Evolutionary conservation across 768 basidiomycete genomes (phyloP), one percentile per base, ranked within the genome.

Genomic region (Phylloporus arenicola): DNA sequence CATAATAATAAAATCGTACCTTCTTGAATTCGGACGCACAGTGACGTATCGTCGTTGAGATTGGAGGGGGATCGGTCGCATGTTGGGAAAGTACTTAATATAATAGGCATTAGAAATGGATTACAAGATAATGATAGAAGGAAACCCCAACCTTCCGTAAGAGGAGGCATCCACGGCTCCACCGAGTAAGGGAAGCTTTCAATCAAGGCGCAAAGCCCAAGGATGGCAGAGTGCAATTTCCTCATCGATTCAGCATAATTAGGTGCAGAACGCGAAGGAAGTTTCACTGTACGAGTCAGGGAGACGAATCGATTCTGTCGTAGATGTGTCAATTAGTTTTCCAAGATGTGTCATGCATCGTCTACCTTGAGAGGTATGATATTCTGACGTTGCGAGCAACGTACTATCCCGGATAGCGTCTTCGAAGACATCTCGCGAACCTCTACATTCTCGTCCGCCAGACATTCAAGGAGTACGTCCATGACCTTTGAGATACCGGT

Each of bases 111-210:
- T 24, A 38, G 38, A 35, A 40, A 13, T 47, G 30, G 24, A 14
- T 34, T 33, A 39, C 27, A 33, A 29, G 30, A 22, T 40, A 27
- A 38, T 39, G 33, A 44, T 47, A 12, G 29, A 41, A 38, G 42
- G 30, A 34, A n/a, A 22, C 47, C 6, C 72, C 35, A 58, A 86
- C 87, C 79, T 74, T 89, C 87, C 31, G 86, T 87, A 46, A 90
- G 74, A 17, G 85, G 72, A 27, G 87, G 87, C 80, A 95, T 84
- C 87, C 93, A 98, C 55, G 84, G 82, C 61, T 95, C 95, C 13
- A 97, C 86, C 2, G 92, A 93, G 69, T 96, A 96, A 0, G 95
- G 95, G 65, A 88, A 95, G 50, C 92, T 94, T 59, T 94, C 90
- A 30, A 98, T 82, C 29, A 98, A 73, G 6, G 95, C 91, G 56